A percentile compares a stretch with the other conserved stretches of the same genome.
These are phyloP conservation scores for Euphorbia schlechtendalii DNA, from an alignment of 441 rosid genomes.

Conservation along the genomic window DNA sequence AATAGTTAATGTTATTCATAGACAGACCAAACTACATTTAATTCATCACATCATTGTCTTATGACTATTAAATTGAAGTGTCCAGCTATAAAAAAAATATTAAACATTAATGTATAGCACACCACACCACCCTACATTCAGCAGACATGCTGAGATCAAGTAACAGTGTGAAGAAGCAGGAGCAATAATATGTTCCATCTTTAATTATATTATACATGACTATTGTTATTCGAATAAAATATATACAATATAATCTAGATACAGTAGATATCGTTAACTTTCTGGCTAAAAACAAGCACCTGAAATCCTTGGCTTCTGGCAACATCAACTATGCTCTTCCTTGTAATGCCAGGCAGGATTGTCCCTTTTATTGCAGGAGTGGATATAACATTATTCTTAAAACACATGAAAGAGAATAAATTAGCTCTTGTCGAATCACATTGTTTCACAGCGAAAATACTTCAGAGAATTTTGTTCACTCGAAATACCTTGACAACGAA, in stretches of 20 bases:
- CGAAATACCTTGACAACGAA: constrained; percentile 83
- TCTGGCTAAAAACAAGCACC: constrained; percentile 31
- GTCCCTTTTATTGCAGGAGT: constrained; percentile 88
- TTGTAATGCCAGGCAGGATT: constrained; percentile 81
- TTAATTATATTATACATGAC: not conserved
- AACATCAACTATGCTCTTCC: constrained; percentile 85
- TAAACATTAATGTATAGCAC: not conserved
- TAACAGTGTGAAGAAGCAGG: not conserved
- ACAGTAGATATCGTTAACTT: not conserved
- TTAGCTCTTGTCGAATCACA: constrained; percentile 12
- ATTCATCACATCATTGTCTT: not conserved
- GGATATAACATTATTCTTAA: constrained; percentile 51
- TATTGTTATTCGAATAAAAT: not conserved
- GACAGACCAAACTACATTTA: not conserved
- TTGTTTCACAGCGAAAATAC: not conserved
- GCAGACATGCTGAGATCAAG: not conserved
- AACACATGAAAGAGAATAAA: constrained; percentile 17
- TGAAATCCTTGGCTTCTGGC: constrained; percentile 70
- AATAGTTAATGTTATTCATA: not conserved
- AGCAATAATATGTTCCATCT: not conserved
- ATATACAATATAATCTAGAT: constrained; percentile 10
- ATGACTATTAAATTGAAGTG: not conserved
- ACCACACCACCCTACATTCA: not conserved
- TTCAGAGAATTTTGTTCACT: not conserved
- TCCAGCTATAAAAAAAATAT: not conserved